Evolutionary conservation across 768 basidiomycete species (phyloP), one percentile per base, ranked within the genome.

Genomic region (Pulveroboletus ravenelii): DNA sequence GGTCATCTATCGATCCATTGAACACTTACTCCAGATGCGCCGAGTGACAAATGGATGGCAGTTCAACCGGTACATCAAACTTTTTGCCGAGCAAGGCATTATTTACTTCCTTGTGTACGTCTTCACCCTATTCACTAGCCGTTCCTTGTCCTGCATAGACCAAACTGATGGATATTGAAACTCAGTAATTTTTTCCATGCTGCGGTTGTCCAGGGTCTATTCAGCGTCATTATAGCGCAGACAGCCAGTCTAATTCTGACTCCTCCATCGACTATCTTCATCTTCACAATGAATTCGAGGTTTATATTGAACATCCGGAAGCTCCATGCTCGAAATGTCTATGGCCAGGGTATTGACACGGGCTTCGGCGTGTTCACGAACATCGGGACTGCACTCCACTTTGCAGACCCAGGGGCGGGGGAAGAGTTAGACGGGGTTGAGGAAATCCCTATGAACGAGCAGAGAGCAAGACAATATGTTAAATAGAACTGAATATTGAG

Each of bases 291-390:
- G 15, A 50, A 54, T 5, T 45, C 55, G n/a, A 18, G 44, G 23
- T 54, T 56, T 14, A 46, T 56, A 17, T 5, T 56, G 31, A 50
- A 45, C 15, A 36, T 56, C 0, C 29, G 55, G 38, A 48, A 55
- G 1, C 27, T 47, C 1, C 14, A 55, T 30, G 48, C 42, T 6
- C 34, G 20, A n/a, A 7, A 17, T 3, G 2, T 35, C 17, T 23
- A 23, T 4, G 38, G 18, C 14, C 18, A 23, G 15, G 8, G 9
- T 12, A 4, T 51, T 2, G 55, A 57, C 18, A 38, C 39, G 0
- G 53, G 55, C 10, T 57, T 57, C 20, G 53, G 53, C 4, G 38
- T 43, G 32, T 6, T 17, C 23, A 17, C n/a, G 10, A 8, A 18
- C 17, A 18, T 51, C 9, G 47, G 27, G 6, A 36, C 40, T 23